These are phyloP conservation scores for Corchorus capsularis DNA, from an alignment of 345 rosid genomes.

Conservation along the genomic window DNA sequence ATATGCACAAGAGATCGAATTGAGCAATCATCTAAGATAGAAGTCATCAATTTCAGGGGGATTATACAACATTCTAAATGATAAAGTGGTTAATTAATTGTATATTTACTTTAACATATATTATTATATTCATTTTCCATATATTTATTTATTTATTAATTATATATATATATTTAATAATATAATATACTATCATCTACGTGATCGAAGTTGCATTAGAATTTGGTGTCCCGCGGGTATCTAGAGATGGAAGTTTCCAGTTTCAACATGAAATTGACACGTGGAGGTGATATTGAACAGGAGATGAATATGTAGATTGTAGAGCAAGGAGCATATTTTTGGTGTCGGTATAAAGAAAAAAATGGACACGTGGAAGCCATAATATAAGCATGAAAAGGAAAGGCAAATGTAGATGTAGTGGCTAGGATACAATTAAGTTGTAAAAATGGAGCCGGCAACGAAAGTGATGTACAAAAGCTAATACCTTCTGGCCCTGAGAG, in stretches of 20 bases:
- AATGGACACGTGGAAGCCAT: constrained; percentile 20
- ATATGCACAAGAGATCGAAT: too few species aligned
- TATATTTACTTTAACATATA: too few species aligned
- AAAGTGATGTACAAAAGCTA: constrained; percentile 17
- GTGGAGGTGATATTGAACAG: constrained; percentile 18
- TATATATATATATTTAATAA: too few species aligned
- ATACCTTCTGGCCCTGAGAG: not conserved
- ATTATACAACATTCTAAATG: too few species aligned
- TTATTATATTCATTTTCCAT: too few species aligned
- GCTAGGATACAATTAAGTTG: not conserved
- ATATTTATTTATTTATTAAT: too few species aligned
- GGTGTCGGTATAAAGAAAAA: constrained; percentile 14
- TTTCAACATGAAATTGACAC: constrained; percentile 20
- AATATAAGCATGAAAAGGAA: constrained; percentile 23
- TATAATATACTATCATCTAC: too few species aligned
- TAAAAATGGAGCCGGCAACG: constrained; percentile 18
- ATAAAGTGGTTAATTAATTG: too few species aligned
- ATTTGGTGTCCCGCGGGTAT: not conserved
- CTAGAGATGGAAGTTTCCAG: constrained; percentile 11
- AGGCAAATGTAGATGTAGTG: constrained; percentile 15
- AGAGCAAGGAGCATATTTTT: not conserved
- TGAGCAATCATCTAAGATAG: too few species aligned
- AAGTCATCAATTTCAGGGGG: too few species aligned
- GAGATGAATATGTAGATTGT: not conserved
- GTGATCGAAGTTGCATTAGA: not conserved